phyloP scores from a whole-genome alignment of 306 rosid species.

The Lagenaria siceraria region DNA sequence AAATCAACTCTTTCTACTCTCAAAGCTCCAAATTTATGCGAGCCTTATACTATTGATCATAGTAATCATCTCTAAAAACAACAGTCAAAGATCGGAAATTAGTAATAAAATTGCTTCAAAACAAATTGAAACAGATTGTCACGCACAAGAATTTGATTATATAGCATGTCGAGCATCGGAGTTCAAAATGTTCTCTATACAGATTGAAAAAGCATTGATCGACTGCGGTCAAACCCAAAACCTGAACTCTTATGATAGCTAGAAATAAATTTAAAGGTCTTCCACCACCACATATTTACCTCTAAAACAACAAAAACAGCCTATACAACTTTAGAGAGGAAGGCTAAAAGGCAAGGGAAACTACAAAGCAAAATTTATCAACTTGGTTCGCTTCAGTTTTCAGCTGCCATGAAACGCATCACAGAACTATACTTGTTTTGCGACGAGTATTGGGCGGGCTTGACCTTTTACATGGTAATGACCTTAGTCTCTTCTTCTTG shows the following conservation, averaged over 20 bases:
- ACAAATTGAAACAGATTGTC: not conserved
- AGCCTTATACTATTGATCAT: not conserved
- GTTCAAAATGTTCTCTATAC: not conserved
- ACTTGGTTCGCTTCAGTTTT: not conserved
- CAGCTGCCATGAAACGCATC: constrained; percentile 27
- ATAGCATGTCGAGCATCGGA: not conserved
- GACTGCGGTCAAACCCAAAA: not conserved
- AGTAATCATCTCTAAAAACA: not conserved
- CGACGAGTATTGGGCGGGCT: constrained; percentile 17
- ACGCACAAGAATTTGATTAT: not conserved
- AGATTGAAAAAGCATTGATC: not conserved
- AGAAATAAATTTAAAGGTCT: constrained; percentile 3
- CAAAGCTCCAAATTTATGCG: not conserved
- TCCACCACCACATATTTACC: constrained; percentile 10
- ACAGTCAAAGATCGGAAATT: not conserved
- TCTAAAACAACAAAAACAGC: not conserved
- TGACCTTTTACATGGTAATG: constrained; percentile 28
- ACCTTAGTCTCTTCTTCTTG: constrained; percentile 39
- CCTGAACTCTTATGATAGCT: not conserved
- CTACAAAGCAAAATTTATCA: not conserved
- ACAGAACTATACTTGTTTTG: constrained; percentile 31
- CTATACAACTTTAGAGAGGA: not conserved
- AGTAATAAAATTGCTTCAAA: not conserved
- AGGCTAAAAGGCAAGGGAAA: not conserved
- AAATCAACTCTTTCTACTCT: not conserved